These are phyloP conservation scores for Aspergillus fischeri DNA, from an alignment of 2,329 filamentous ascomycete genomes.

Conservation along the genomic window DNA sequence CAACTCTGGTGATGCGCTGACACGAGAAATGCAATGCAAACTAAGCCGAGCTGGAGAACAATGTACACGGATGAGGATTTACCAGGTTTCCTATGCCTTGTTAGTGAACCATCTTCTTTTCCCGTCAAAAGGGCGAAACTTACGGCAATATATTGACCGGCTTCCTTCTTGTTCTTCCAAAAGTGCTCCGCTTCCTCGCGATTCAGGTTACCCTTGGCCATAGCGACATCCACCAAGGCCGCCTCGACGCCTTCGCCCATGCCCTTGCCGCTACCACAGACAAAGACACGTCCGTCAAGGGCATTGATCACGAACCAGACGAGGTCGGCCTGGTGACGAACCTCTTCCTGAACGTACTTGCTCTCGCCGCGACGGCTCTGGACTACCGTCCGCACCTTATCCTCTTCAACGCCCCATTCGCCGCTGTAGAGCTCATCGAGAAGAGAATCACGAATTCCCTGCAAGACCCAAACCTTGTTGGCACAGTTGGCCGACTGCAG, in stretches of 20 bases:
- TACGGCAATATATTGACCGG: slow-evolving; percentile 88
- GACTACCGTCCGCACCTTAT: slow-evolving; percentile 77
- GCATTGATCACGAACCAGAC: slow-evolving; percentile 98
- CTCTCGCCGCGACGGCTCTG: slow-evolving; percentile 73
- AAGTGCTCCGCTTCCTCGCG: slow-evolving; percentile 78
- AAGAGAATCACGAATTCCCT: slow-evolving; percentile 88
- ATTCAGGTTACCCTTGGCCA: slow-evolving; percentile 85
- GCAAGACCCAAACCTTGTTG: slow-evolving; percentile 96
- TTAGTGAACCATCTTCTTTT: slow-evolving; percentile 2
- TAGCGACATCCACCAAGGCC: slow-evolving; percentile 82
- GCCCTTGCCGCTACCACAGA: slow-evolving; percentile 89
- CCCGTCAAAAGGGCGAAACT: slow-evolving; percentile 16
- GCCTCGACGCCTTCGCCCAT: slow-evolving; percentile 97
- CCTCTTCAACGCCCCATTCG: slow-evolving; percentile 91
- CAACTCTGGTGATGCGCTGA: slow-evolving; percentile 1
- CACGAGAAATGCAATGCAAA: background rate
- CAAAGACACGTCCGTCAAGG: slow-evolving; percentile 92
- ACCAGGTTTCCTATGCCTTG: slow-evolving; percentile 33
- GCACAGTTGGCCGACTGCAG: slow-evolving; percentile 92
- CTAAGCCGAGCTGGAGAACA: background rate
- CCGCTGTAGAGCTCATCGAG: slow-evolving; percentile 95
- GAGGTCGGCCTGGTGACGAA: slow-evolving; percentile 84
- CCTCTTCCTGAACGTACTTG: slow-evolving; percentile 94
- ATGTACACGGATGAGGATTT: slow-evolving; percentile 4
- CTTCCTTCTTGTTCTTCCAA: slow-evolving; percentile 87